Base-by-base conservation (phyloP, 2,329 filamentous ascomycete genomes). In the Truncatella angustata region DNA sequence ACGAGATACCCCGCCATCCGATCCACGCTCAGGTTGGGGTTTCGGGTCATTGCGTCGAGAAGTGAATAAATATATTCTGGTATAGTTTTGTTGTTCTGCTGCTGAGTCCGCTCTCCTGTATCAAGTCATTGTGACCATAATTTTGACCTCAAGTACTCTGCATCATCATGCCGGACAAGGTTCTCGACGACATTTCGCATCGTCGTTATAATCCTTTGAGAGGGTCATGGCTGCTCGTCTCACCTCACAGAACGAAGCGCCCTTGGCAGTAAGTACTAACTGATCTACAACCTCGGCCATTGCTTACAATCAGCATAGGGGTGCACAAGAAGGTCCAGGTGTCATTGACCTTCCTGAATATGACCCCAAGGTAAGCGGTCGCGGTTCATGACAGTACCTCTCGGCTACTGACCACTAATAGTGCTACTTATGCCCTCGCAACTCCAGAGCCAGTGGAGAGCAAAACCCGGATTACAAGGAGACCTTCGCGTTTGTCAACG, bases 151-250 rank as follows among this genome's bases (percentile, higher is more conserved):
- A 7, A 54, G 28, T n/a, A 21, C 18, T 16, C 12, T 18, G 24
- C 6, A 21, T 11, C 32, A 72, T 56, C 43, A 92, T 91, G 88
- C 81, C 84, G 7, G 86, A 88, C 66, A 79, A 84, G 58, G 85
- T 93, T 46, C 85, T 99, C 47, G 86, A 97, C 77, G 93, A 99
- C 70, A 97, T 99, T 64, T 96, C 94, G 37, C 94, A 99, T 69
- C 82, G 94, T 63, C 87, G 94, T 68, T 97, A 88, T 71, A 99
- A 99, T 69, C 90, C 91, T 49, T 79, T 99, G 56, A 87, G 90
- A 59, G 91, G 90, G 56, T 91, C 88, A 56, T 96, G 92, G 88
- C 81, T 99, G 55, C 82, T 99, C 34, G 94, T 99, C 12, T 97
- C 94, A 14, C 94, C 94, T 55, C 94, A 99, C 72, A 81, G 94